phyloP scores from a whole-genome alignment of 441 rosid genomes.

The Pelargonium fulgidum region DNA sequence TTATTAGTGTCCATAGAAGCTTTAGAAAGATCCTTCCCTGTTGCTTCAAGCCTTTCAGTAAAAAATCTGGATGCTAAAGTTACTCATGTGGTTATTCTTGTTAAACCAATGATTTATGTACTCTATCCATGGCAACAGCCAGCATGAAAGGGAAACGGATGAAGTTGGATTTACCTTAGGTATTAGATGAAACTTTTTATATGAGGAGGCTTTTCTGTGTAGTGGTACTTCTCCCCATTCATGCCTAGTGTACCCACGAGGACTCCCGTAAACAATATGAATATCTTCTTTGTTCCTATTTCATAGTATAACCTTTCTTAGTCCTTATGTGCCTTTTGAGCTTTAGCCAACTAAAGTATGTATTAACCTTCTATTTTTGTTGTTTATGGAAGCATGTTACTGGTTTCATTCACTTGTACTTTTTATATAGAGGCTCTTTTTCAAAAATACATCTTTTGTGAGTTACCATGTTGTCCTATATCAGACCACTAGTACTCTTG shows the following conservation, averaged over 20 bases:
- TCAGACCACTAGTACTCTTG: neutral
- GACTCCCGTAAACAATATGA: neutral
- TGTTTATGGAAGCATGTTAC: neutral
- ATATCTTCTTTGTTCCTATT: constrained; percentile 1
- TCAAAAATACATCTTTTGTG: neutral
- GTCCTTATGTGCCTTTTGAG: neutral
- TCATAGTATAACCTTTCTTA: neutral
- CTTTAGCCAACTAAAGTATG: neutral
- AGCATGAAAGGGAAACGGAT: neutral
- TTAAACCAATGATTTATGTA: neutral
- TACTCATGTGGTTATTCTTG: neutral
- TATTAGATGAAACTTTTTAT: neutral
- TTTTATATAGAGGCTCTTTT: neutral
- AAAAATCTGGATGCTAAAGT: neutral
- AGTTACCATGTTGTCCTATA: neutral
- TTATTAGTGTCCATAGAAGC: neutral
- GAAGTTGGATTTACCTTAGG: neutral
- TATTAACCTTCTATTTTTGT: neutral
- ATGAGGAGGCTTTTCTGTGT: neutral
- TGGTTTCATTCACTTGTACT: neutral
- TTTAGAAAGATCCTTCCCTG: neutral
- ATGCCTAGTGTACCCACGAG: constrained; percentile 1
- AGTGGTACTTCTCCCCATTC: neutral
- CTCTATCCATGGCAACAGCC: neutral
- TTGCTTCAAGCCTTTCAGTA: neutral